Percentiles rank a stretch among this genome's conserved stretches.
These are phyloP conservation scores for Pseudogymnoascus sp. DNA, from an alignment of 2,329 filamentous ascomycete genomes.

Conservation along the genomic window DNA sequence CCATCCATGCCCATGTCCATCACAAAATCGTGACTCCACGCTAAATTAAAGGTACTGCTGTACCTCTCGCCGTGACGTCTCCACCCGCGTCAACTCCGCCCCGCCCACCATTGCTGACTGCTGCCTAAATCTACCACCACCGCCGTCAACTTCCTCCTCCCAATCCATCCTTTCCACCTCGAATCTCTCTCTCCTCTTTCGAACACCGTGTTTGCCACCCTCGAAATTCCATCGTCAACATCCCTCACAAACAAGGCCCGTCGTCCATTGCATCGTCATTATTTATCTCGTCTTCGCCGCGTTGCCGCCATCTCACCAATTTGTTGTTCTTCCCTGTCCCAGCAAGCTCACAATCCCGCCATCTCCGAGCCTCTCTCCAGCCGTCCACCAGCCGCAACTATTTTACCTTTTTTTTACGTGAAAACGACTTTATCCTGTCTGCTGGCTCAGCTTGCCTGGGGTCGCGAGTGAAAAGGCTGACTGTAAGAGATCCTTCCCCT, in stretches of 20 bases:
- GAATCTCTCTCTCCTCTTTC: not conserved
- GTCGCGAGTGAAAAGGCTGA: not conserved
- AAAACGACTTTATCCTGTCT: not conserved
- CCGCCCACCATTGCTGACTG: not conserved
- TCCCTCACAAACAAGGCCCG: not conserved
- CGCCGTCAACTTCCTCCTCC: not conserved
- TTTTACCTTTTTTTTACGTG: not conserved
- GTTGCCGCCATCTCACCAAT: constrained; percentile 1
- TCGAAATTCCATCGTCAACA: not conserved
- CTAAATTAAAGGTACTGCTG: not conserved
- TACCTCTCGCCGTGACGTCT: constrained; percentile 2
- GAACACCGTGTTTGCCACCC: not conserved
- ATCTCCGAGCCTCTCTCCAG: not conserved
- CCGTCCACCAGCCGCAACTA: not conserved
- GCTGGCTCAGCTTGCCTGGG: not conserved
- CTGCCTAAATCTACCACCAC: constrained; percentile 6
- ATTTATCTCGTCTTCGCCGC: not conserved
- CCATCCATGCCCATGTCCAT: not conserved
- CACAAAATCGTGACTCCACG: not conserved
- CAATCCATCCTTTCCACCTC: not conserved
- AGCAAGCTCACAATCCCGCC: not conserved
- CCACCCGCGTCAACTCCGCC: constrained; percentile 3
- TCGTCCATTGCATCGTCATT: not conserved
- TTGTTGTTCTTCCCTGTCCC: not conserved
- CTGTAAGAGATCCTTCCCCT: not conserved